Conservation (phyloP, 805 yeast species). For the Wickerhamiella kazuoi region DNA sequence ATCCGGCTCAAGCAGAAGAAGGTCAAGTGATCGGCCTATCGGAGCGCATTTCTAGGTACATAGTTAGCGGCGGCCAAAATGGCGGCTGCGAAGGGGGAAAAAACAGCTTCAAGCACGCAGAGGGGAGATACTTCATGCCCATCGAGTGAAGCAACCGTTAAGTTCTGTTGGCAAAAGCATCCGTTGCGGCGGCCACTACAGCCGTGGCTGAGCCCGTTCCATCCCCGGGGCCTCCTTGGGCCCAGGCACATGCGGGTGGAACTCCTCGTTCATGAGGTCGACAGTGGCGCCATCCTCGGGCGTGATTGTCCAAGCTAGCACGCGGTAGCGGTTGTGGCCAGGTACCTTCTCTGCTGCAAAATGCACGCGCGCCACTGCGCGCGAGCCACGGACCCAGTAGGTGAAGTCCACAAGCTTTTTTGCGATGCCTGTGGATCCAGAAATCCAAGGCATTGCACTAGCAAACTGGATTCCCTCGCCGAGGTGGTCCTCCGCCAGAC, state of each 20-base stretch:
- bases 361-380: slow-evolving; percentile 32
- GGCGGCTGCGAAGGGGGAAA: too few species aligned
- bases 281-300: slow-evolving; percentile 27
- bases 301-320: slow-evolving; percentile 44
- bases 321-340: slow-evolving; percentile 37
- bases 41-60: too few species aligned
- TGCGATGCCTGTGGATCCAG: slow-evolving; percentile 70
- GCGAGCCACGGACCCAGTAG: slow-evolving; percentile 54
- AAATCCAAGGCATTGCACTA: slow-evolving; percentile 73
- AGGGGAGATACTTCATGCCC: too few species aligned
- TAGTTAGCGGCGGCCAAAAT: too few species aligned
- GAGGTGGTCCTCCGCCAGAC: slow-evolving; percentile 38
- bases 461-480: slow-evolving; percentile 66
- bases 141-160: too few species aligned
- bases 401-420: slow-evolving; percentile 60
- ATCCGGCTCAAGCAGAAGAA: slow-evolving; percentile 81
- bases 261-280: slow-evolving; percentile 34
- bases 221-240: slow-evolving; percentile 17
- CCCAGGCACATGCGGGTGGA: slow-evolving; percentile 20
- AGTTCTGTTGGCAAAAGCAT: too few species aligned
- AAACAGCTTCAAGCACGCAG: too few species aligned
- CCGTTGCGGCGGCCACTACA: too few species aligned
- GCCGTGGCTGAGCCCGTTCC: neutral
- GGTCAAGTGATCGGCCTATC: too few species aligned
- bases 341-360: slow-evolving; percentile 58